Base-by-base conservation (phyloP, 768 basidiomycete genomes). In the Pleurotus ostreatus region DNA sequence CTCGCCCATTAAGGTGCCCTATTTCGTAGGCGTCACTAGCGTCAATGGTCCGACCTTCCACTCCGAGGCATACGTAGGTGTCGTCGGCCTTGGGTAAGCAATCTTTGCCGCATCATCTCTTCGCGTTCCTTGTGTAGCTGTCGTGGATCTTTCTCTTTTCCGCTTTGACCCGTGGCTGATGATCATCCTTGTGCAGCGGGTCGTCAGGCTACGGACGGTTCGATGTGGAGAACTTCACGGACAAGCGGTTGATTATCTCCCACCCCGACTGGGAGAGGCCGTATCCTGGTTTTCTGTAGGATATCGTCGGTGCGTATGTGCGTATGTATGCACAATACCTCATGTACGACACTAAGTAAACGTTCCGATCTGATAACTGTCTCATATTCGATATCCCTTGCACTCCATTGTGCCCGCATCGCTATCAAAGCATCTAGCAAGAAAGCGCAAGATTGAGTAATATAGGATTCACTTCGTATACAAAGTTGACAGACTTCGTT, bases 21-120 rank as follows among this genome's bases (percentile, higher is more conserved):
- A 25, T 46, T 18, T 38, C 15, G 22, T 34, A 34, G 84, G 84
- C 2, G 75, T 71, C 47, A 72, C 74, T 13, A 78, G 79, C 61
- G 74, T 86, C 60, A 86, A 86, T 57, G 83, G 82, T 1, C 65
- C 76, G 2, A 80, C 80, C 3, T 60, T 83, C 20, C 78, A 82
- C 56, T 61, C 65, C 6, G 80, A 85, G 59, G 61, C 69, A 5
- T 55, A 57, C 6, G 65, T 73, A 48, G 71, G 74, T 13, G 56
- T 73, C 7, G 61, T 71, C 2, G 81, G 81, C 0, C 67, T 82
- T 16, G 76, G 79, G 81, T 82, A 64, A 55, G 75, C 2, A 20
- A 2, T 20, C 20, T 20, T 20, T 20, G 20, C 20, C 20, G 20
- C 20, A 1, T 20, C 20, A 20, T 20, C 1, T 20, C 20, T 20